Conservation (phyloP, 441 rosid genomes). For the Pelargonium fulgidum region DNA sequence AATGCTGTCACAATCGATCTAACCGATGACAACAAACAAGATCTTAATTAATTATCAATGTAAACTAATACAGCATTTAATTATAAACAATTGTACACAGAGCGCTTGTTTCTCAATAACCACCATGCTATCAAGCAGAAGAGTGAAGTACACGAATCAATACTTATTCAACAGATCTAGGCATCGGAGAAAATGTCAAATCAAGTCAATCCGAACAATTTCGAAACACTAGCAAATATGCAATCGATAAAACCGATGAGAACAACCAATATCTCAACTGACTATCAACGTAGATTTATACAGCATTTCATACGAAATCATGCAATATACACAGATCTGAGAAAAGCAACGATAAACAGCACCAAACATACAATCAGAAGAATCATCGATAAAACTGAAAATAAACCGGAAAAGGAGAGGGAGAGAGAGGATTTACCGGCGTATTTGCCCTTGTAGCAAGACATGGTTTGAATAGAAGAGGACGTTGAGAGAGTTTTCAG, state of each 20-base stretch:
- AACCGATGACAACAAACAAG: background rate
- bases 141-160: too few species aligned
- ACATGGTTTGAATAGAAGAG: conserved; percentile 1
- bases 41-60: too few species aligned
- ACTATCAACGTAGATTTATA: background rate
- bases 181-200: too few species aligned
- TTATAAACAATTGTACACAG: too few species aligned
- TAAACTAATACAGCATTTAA: too few species aligned
- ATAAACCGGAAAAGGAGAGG: background rate
- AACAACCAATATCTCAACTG: background rate
- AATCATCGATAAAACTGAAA: background rate
- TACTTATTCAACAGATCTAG: too few species aligned
- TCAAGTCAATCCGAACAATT: too few species aligned
- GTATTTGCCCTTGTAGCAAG: conserved; percentile 26
- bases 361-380: too few species aligned
- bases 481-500: background rate
- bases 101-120: too few species aligned
- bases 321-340: background rate
- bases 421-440: conserved; percentile 3
- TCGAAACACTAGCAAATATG: too few species aligned
- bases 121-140: too few species aligned
- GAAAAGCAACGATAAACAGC: background rate
- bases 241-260: too few species aligned
- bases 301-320: background rate
- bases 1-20: background rate